Base-by-base conservation (phyloP, 192 early-diverging fungal species). In the Rhizoclosmatium sp. region DNA sequence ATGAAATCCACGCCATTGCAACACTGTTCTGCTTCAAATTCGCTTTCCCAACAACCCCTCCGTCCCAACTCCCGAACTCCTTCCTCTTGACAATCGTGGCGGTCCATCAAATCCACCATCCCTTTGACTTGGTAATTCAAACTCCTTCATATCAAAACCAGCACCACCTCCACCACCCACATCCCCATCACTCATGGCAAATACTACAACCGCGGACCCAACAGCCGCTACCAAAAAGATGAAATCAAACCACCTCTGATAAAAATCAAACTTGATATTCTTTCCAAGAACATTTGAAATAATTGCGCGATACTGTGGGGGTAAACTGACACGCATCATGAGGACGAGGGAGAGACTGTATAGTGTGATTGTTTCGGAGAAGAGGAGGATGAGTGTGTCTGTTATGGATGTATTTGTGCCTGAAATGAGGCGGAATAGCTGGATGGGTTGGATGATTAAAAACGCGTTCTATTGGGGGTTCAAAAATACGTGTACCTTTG, bases 231-330 rank as follows among this genome's bases (percentile, higher is more conserved):
- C 86, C 54, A 98, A 81, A 83, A 96, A 97, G 16, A 97, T 95
- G 5, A 93, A 87, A 83, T 99, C 97, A 71, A 95, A 96, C 97
- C 96, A 97, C 62, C 92, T 92, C 78, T 94, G 92, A 83, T 95
- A 99, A 80, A 95, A 97, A 81, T 93, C 87, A 74, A 97, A 96
- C 65, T 96, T 93, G 16, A 96, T 91, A 12, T 91, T 86, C 5
- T 12, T 4, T 40, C 92, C 93, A 68, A 97, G 81, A 0, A 95
- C 91, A 10, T 90, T 91, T 41, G 66, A 16, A 44, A 68, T 68
- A 12, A 68, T 68, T 4, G 66, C 23, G 23, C 95, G 85, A 81
- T 96, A 94, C 78, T 96, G 91, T 14, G 87, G 83, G 16, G 97
- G 95, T 75, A 98, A 62, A 61, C 88, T 96, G 83, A 94, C 91